phyloP scores from a whole-genome alignment of 208 protist genomes.

The Crithidia acanthocephali region DNA sequence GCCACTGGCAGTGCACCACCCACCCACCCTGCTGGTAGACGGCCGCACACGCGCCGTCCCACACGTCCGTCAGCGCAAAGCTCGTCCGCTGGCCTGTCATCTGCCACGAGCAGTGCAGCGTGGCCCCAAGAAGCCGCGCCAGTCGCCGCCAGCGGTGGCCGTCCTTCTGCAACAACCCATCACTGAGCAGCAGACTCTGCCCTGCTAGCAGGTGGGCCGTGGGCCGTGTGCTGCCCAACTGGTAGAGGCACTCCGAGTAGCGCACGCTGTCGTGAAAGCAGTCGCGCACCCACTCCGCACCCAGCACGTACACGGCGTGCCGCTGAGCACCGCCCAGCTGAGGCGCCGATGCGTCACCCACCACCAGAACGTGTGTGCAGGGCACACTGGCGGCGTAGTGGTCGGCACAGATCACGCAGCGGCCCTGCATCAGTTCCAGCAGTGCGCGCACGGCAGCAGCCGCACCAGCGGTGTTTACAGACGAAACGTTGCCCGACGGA shows the following conservation, averaged over 20 bases:
- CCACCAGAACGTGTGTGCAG: conserved; percentile 25
- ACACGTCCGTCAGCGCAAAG: conserved; percentile 28
- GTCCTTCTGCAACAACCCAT: neutral
- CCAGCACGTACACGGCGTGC: conserved; percentile 3
- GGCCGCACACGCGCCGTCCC: conserved; percentile 24
- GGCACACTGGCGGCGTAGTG: neutral
- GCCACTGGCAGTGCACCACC: conserved; percentile 34
- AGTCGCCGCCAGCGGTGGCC: conserved; percentile 12
- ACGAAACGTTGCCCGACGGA: neutral
- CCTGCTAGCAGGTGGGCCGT: conserved; percentile 17
- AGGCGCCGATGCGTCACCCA: neutral
- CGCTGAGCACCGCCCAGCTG: neutral
- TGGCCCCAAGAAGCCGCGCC: conserved; percentile 22
- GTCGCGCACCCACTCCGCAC: conserved; percentile 25
- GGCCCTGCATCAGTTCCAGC: conserved; percentile 73
- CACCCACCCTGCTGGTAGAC: conserved; percentile 24
- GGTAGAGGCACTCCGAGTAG: conserved; percentile 32
- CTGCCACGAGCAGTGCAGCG: conserved; percentile 24
- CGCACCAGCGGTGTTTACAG: too few species aligned
- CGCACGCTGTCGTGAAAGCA: conserved; percentile 23
- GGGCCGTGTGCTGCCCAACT: conserved; percentile 1
- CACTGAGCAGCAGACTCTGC: conserved; percentile 21
- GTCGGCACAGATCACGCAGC: conserved; percentile 44
- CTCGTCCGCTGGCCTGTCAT: conserved; percentile 23
- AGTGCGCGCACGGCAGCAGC: too few species aligned